A percentile compares a stretch with the other conserved stretches of the same genome.
Conservation (phyloP, 2,329 filamentous ascomycete species). For the Cryphonectria parasitica region DNA sequence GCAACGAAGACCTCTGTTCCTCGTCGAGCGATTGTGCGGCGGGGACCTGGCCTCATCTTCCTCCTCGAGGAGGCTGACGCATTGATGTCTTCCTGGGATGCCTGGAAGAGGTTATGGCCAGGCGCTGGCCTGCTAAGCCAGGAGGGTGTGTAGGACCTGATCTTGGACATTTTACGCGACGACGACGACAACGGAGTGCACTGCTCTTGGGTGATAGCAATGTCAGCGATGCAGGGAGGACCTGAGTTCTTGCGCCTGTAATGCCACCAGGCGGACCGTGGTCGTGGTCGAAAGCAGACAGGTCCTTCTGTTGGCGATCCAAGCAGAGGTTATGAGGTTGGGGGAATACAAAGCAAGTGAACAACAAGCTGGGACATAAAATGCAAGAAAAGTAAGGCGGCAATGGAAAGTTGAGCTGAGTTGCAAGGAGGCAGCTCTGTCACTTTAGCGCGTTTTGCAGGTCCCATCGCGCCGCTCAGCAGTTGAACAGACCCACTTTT, state of each 20-base stretch:
- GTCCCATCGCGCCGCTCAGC: constrained; percentile 10
- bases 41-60: constrained; percentile 52
- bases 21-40: constrained; percentile 74
- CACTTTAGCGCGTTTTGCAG: constrained; percentile 29
- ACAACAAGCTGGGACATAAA: constrained; percentile 6
- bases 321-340: background rate
- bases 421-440: constrained; percentile 14
- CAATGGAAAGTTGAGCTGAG: constrained; percentile 9
- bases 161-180: constrained; percentile 72
- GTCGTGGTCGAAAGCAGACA: background rate
- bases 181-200: constrained; percentile 37
- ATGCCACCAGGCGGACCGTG: constrained; percentile 15
- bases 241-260: background rate
- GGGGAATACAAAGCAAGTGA: constrained; percentile 8
- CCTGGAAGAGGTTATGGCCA: constrained; percentile 77
- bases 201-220: constrained; percentile 17
- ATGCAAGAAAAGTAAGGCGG: constrained; percentile 21
- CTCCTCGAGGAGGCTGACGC: constrained; percentile 44
- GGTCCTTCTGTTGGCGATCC: background rate
- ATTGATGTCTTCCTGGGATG: constrained; percentile 43
- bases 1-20: constrained; percentile 90
- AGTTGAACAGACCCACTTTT: constrained; percentile 18
- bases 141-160: constrained; percentile 81
- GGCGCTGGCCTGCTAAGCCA: constrained; percentile 83
- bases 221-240: constrained; percentile 17